Conservation (phyloP, 768 basidiomycete genomes). For the Rhodotorula babjevae region DNA sequence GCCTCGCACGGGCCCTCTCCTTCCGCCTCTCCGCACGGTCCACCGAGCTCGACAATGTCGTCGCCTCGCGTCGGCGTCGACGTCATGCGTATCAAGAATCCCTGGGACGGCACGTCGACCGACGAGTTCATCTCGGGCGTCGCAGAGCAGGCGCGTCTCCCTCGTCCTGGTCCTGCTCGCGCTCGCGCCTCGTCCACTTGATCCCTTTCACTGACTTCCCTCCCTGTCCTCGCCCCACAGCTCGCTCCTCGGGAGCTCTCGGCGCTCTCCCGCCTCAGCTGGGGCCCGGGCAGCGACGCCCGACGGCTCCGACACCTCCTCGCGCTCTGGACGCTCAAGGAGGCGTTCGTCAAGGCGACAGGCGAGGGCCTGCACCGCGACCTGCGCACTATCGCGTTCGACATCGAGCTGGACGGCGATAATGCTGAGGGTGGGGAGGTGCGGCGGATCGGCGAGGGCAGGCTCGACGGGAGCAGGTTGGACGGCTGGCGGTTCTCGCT, state of each 20-base stretch:
- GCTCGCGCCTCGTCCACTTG: neutral
- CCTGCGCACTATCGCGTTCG: constrained; percentile 14
- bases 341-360: constrained; percentile 34
- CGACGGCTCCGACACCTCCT: constrained; percentile 4
- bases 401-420: neutral
- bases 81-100: constrained; percentile 27
- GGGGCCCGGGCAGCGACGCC: accelerated
- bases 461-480: neutral
- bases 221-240: neutral
- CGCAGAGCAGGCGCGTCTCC: constrained; percentile 10
- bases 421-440: neutral
- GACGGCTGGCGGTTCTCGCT: neutral
- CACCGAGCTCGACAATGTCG: too few species aligned
- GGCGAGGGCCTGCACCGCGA: constrained; percentile 27
- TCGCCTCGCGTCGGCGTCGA: constrained; percentile 14
- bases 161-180: neutral
- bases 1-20: neutral
- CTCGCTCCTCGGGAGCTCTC: constrained; percentile 3
- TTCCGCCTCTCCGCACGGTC: too few species aligned
- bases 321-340: constrained; percentile 39
- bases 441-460: neutral
- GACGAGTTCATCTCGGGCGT: constrained; percentile 18
- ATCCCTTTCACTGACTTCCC: too few species aligned
- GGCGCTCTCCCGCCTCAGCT: neutral
- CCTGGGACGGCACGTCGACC: constrained; percentile 19